These are phyloP conservation scores for Pneumocystis carinii DNA, from an alignment of 1,139 yeast genomes.

Conservation along the genomic window DNA sequence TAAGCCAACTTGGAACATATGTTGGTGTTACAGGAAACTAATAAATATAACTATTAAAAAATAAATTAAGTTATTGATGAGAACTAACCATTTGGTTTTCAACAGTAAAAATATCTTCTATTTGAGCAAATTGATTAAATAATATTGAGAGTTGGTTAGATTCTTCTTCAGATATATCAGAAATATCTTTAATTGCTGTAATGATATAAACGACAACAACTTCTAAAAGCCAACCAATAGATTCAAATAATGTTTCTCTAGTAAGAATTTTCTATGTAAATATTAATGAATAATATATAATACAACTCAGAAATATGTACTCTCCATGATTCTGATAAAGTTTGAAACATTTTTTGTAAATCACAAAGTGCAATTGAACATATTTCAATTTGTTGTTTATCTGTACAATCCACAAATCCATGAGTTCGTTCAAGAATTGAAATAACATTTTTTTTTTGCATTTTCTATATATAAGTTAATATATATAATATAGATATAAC, in stretches of 20 bases:
- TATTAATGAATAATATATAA: background rate
- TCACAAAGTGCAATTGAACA: background rate
- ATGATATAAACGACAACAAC: background rate
- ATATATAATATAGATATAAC: background rate
- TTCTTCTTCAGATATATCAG: slow-evolving; percentile 25
- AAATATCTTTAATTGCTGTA: slow-evolving; percentile 1
- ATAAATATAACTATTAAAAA: background rate
- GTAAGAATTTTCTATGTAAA: background rate
- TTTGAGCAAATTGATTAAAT: slow-evolving; percentile 16
- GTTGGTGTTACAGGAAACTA: slow-evolving; percentile 18
- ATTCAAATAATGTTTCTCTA: background rate
- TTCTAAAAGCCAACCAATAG: background rate
- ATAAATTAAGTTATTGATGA: background rate
- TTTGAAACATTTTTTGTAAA: background rate
- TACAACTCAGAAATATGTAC: background rate
- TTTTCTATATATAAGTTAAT: background rate
- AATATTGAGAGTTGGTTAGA: slow-evolving; percentile 20
- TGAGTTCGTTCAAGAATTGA: background rate
- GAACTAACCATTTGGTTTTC: slow-evolving; percentile 1
- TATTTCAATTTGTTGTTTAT: background rate
- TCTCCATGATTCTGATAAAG: background rate
- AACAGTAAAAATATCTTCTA: slow-evolving; percentile 18
- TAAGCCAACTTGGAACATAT: slow-evolving; percentile 28
- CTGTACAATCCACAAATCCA: background rate
- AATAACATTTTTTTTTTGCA: background rate